Base-by-base conservation (phyloP, 177 flowering plant species). In the Telopea speciosissima region DNA sequence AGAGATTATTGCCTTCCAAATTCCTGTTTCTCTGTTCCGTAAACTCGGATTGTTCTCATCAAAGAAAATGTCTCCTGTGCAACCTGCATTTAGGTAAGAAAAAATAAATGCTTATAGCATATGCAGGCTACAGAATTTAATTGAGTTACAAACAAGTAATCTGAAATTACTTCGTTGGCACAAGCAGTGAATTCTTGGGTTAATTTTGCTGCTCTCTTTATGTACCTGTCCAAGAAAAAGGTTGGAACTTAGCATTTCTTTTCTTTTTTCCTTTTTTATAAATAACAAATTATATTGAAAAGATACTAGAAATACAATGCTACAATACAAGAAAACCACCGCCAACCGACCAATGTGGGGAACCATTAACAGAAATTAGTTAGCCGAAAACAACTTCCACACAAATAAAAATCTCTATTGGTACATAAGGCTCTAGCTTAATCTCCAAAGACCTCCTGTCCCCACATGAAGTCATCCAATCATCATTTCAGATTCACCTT, bases 61-160 rank as follows among this genome's bases (percentile, higher is more conserved):
- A 92, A 79, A 73, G 98, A 94, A 69, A 89, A 76, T 72, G 98
- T 89, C 83, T 94, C 98, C 80, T 94, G 95, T 31, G 97, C 87
- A 76, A 94, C 98, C 98, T 94, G 79, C 42, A 74, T 9, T 63
- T 22, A 17, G 11, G 61, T n/a, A 42, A 65, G 63, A 56, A 74
- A 63, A 44, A 17, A 45, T 58, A 67, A 56, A 26, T 54, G 49
- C 40, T 59, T 22, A 70, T 33, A 60, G 22, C 63, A 66, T 26
- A 4, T 26, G 63, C 42, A 40, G 71, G 25, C 21, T 33, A 65
- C 17, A 33, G 5, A 73, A 68, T 63, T 63, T 25, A 61, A 25
- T 40, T 24, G 66, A 71, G 24, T 19, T 60, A 70, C 19, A 54
- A 42, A 68, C 22, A 70, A 76, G 16, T 74, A 58, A n/a, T 62